A percentile compares a stretch with the other conserved stretches of the same genome.
Conservation (phyloP, 129 eudicot species). For the Ambrosia trifida region DNA sequence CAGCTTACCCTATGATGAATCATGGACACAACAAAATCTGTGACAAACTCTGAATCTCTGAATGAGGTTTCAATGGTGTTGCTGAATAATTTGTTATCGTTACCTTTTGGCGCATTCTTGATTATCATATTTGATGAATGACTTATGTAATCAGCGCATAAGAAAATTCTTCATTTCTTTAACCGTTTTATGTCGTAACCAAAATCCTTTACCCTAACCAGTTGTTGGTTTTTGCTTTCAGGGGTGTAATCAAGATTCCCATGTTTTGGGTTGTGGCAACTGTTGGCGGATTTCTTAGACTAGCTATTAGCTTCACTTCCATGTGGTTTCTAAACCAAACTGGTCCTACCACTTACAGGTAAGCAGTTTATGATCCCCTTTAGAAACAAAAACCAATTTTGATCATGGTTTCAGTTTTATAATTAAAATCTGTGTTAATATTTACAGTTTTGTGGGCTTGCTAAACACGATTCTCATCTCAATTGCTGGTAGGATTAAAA, state of each 20-base stretch:
- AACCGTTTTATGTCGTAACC: background rate
- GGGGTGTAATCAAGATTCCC: constrained; percentile 59
- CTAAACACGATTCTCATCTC: constrained; percentile 82
- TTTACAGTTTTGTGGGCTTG: constrained; percentile 70
- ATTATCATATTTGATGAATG: constrained; percentile 64
- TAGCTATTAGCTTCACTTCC: constrained; percentile 80
- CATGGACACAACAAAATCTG: constrained; percentile 72
- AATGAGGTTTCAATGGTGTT: constrained; percentile 85
- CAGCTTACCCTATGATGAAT: constrained; percentile 75
- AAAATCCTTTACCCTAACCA: background rate
- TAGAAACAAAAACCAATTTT: constrained; percentile 9
- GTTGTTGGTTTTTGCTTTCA: constrained; percentile 28
- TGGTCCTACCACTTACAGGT: constrained; percentile 88
- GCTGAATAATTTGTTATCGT: constrained; percentile 64
- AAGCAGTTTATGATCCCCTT: constrained; percentile 7
- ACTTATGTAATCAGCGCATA: constrained; percentile 57
- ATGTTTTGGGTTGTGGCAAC: constrained; percentile 85
- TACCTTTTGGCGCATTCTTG: constrained; percentile 68
- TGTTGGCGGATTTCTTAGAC: constrained; percentile 72
- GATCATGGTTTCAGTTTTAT: background rate
- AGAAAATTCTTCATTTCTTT: constrained; percentile 17
- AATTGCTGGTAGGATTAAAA: constrained; percentile 48
- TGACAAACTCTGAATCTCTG: constrained; percentile 73
- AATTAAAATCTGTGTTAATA: background rate
- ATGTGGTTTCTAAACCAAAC: constrained; percentile 86